Base-by-base conservation (phyloP, 2,329 filamentous ascomycete genomes). In the Penicillium sp. region DNA sequence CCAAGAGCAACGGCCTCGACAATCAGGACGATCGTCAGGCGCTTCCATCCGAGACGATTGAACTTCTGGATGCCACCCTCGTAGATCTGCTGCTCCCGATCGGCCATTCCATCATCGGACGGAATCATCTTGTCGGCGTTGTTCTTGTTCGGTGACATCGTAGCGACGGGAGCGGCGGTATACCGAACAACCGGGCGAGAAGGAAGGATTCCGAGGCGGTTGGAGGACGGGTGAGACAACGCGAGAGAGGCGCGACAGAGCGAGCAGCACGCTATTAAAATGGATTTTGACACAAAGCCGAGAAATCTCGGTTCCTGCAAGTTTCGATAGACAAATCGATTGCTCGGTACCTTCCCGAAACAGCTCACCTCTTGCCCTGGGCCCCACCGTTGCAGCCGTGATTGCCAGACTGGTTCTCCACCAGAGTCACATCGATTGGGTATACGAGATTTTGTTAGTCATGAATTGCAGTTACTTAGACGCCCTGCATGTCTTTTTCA, bases 1-100 rank as follows among this genome's bases (percentile, higher is more conserved):
- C 52, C 52, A 11, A 54, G 52, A 28, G 52, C 52, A 11, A 54
- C 52, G 6, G 52, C 52, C n/a, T 54, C 52, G 25, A 54, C 52
- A 19, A 54, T 54, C 25, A 54, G 22, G 5, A 54, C 52, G 25
- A 54, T 42, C 4, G 52, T 54, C 52, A 54, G 25, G 26, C 52
- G 52, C 37, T 54, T 54, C 52, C 52, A 54, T 54, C 52, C 52
- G 8, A 54, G 52, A 43, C 52, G 52, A 42, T 54, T 54, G 37
- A 54, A 54, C 52, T 54, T 54, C 37, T 54, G 38, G 28, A 54
- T 54, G 38, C 52, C 52, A 14, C 52, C 52, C 52, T 54, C 52
- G 3, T 54, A 54, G 38, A 54, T 54, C 38, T 54, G 52, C 52
- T 45, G 52, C 38, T 54, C 52, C 52, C 52, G 52, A 30, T 54